These are phyloP conservation scores for Aspergillus pseudoterreus DNA, from an alignment of 2,329 filamentous ascomycete species.

Conservation along the genomic window DNA sequence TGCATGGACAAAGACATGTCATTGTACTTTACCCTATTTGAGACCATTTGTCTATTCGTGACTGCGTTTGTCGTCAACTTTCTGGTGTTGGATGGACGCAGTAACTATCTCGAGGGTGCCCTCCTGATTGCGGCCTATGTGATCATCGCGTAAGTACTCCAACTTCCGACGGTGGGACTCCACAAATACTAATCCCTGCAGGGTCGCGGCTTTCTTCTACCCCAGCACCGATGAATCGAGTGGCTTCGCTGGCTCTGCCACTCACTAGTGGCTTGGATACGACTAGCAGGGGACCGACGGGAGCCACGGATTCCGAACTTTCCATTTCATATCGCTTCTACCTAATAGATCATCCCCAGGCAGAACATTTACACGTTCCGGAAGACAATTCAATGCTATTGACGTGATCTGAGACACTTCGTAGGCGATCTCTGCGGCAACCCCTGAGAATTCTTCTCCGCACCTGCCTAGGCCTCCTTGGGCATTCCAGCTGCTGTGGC, in stretches of 20 bases:
- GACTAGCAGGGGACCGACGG: background rate
- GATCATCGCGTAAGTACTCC: constrained; percentile 61
- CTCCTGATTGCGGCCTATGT: constrained; percentile 73
- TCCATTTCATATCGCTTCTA: background rate
- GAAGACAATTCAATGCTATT: background rate
- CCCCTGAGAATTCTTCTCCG: background rate
- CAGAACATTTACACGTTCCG: background rate
- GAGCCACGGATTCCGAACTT: background rate
- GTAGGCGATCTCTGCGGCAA: background rate
- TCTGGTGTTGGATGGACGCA: constrained; percentile 76
- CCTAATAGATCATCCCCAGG: background rate
- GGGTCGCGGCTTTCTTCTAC: constrained; percentile 45
- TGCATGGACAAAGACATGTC: constrained; percentile 69
- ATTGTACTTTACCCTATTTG: constrained; percentile 59
- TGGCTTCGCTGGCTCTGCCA: constrained; percentile 20
- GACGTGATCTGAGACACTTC: background rate
- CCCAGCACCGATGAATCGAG: constrained; percentile 27
- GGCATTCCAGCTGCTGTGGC: background rate
- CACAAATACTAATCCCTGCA: constrained; percentile 4
- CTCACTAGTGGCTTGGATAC: background rate
- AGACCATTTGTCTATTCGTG: constrained; percentile 70
- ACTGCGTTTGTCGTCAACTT: constrained; percentile 83
- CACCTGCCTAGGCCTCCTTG: background rate
- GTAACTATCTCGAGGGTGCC: constrained; percentile 76
- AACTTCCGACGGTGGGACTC: background rate